A percentile compares a stretch with the other conserved stretches of the same genome.
These are phyloP conservation scores for Wickerhamomyces strasburgensis DNA, from an alignment of 805 yeast genomes.

Conservation along the genomic window DNA sequence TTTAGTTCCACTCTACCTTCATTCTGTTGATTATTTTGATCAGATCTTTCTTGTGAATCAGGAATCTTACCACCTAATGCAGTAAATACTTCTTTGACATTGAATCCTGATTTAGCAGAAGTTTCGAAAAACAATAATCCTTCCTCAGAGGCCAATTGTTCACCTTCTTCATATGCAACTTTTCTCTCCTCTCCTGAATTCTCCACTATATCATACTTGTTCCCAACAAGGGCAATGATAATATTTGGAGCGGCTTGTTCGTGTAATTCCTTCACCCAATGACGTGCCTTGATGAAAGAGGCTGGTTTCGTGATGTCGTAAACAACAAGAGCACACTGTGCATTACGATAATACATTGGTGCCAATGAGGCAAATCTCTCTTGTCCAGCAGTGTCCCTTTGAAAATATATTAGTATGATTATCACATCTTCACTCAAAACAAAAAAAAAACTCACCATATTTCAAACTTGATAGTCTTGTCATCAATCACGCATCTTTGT, in stretches of 20 bases:
- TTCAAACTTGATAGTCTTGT: slow-evolving; percentile 83
- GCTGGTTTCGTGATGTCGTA: slow-evolving; percentile 95
- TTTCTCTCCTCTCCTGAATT: slow-evolving; percentile 56
- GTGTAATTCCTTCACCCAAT: slow-evolving; percentile 95
- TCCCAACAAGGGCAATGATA: slow-evolving; percentile 90
- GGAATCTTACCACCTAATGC: slow-evolving; percentile 90
- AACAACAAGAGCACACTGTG: slow-evolving; percentile 94
- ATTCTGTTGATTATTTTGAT: slow-evolving; percentile 12
- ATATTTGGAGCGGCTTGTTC: slow-evolving; percentile 93
- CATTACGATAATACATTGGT: slow-evolving; percentile 96
- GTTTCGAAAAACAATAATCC: slow-evolving; percentile 89
- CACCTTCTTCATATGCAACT: slow-evolving; percentile 83
- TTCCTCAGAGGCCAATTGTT: slow-evolving; percentile 84
- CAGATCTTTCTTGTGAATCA: slow-evolving; percentile 19
- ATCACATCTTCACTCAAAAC: not conserved
- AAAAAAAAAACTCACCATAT: slow-evolving; percentile 50
- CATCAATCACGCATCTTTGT: slow-evolving; percentile 85
- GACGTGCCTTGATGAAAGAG: slow-evolving; percentile 91
- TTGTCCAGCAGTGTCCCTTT: slow-evolving; percentile 91
- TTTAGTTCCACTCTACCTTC: slow-evolving; percentile 30
- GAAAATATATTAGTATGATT: slow-evolving; percentile 2
- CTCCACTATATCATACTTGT: slow-evolving; percentile 73
- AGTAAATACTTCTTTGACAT: slow-evolving; percentile 86
- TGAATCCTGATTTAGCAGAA: slow-evolving; percentile 84
- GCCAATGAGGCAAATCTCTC: slow-evolving; percentile 95